phyloP scores from a whole-genome alignment of 1,284 basidiomycete species.

The Ceratobasidium sp. region DNA sequence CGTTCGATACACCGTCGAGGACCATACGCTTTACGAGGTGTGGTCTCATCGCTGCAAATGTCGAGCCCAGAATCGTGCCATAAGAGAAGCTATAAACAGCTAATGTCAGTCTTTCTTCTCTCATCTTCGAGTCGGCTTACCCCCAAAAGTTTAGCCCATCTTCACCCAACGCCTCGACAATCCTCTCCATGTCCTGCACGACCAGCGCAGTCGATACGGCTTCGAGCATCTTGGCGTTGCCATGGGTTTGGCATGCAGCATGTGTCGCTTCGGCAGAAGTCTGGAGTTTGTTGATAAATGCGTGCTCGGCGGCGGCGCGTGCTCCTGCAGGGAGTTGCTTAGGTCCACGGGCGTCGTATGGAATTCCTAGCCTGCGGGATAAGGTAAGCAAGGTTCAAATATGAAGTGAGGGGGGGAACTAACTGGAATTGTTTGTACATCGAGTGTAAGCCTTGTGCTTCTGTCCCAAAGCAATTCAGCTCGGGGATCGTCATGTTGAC shows the following conservation, averaged over 20 bases:
- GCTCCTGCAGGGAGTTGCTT: conserved; percentile 9
- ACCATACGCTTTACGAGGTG: conserved; percentile 51
- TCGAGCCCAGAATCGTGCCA: conserved; percentile 53
- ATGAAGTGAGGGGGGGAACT: neutral
- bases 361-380: conserved; percentile 13
- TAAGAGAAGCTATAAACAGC: conserved; percentile 47
- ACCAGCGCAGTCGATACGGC: conserved; percentile 24
- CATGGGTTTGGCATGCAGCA: conserved; percentile 18
- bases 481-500: conserved; percentile 31
- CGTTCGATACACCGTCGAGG: conserved; percentile 51
- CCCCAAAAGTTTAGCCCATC: conserved; percentile 52
- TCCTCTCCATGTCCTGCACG: conserved; percentile 38
- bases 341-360: conserved; percentile 30
- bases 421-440: conserved; percentile 28
- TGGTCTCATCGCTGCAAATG: conserved; percentile 48
- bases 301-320: conserved; percentile 16
- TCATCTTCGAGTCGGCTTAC: conserved; percentile 14
- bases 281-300: neutral
- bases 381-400: neutral
- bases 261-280: neutral
- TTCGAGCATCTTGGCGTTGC: conserved; percentile 27
- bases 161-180: conserved; percentile 36
- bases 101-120: neutral
- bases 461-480: conserved; percentile 9
- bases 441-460: conserved; percentile 20